These are phyloP conservation scores for Misopates orontium DNA, from an alignment of 257 asterid species.

Conservation along the genomic window DNA sequence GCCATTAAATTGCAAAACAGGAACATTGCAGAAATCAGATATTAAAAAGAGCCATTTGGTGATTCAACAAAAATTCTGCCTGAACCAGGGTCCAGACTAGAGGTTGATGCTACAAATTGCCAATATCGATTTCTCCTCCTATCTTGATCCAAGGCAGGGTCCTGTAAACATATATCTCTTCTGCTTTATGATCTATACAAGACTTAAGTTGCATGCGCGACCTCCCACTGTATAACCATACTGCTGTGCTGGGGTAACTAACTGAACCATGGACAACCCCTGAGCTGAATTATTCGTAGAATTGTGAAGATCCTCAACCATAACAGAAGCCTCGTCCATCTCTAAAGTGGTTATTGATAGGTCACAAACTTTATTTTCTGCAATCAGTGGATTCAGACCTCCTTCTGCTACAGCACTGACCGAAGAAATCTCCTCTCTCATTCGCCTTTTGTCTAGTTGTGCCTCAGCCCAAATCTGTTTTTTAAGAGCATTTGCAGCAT, in stretches of 20 bases:
- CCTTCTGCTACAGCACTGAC: slow-evolving; percentile 56
- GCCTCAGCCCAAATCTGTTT: slow-evolving; percentile 99
- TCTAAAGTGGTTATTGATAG: slow-evolving; percentile 40
- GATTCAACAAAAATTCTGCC: slow-evolving; percentile 90
- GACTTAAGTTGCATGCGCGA: slow-evolving; percentile 91
- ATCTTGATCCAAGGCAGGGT: slow-evolving; percentile 96
- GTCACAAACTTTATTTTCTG: slow-evolving; percentile 48
- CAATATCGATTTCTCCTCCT: slow-evolving; percentile 96
- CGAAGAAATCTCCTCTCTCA: slow-evolving; percentile 77
- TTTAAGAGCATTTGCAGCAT: slow-evolving; percentile 83
- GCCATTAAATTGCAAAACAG: slow-evolving; percentile 4
- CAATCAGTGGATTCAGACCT: slow-evolving; percentile 60
- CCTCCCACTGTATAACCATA: slow-evolving; percentile 73
- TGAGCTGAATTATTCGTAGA: slow-evolving; percentile 38
- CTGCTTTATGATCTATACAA: slow-evolving; percentile 84
- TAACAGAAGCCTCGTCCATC: slow-evolving; percentile 58
- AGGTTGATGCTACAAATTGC: slow-evolving; percentile 84
- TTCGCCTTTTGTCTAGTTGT: slow-evolving; percentile 84
- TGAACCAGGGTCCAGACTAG: slow-evolving; percentile 89
- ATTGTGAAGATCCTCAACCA: slow-evolving; percentile 47
- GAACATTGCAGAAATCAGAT: not conserved
- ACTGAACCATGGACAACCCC: slow-evolving; percentile 42
- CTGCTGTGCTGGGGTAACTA: slow-evolving; percentile 58
- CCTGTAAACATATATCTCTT: slow-evolving; percentile 84
- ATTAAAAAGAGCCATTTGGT: slow-evolving; percentile 41